phyloP scores from a whole-genome alignment of 768 basidiomycete genomes.

The Inosperma sp. region DNA sequence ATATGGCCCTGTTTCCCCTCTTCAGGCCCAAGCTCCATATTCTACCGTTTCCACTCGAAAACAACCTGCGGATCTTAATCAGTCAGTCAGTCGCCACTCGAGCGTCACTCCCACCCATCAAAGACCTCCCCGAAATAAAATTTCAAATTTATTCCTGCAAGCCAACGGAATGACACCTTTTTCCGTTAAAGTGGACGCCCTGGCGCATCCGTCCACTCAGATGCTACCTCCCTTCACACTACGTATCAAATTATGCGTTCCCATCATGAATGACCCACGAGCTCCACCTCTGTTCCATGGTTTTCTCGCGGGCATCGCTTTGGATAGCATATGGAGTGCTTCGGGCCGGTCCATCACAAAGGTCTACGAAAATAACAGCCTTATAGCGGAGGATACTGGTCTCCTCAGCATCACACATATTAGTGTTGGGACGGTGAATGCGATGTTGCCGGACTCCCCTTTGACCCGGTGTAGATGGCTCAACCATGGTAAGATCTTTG shows the following conservation, averaged over 20 bases:
- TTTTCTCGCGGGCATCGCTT: slow-evolving; percentile 52
- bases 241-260: slow-evolving; percentile 54
- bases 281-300: slow-evolving; percentile 58
- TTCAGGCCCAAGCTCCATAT: slow-evolving; percentile 13
- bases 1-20: slow-evolving; percentile 18
- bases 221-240: slow-evolving; percentile 44
- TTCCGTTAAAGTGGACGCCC: slow-evolving; percentile 53
- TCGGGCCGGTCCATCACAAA: slow-evolving; percentile 61
- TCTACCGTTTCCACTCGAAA: slow-evolving; percentile 16
- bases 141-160: slow-evolving; percentile 47
- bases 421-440: slow-evolving; percentile 47
- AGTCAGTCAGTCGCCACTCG: slow-evolving; percentile 17
- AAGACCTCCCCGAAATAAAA: slow-evolving; percentile 25
- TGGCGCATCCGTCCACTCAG: slow-evolving; percentile 38
- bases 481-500: slow-evolving; percentile 50
- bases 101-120: slow-evolving; percentile 27
- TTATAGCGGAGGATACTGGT: slow-evolving; percentile 50
- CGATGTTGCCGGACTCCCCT: slow-evolving; percentile 61
- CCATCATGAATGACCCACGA: slow-evolving; percentile 49
- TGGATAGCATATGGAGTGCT: slow-evolving; percentile 49
- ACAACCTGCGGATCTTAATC: slow-evolving; percentile 11
- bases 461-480: slow-evolving; percentile 68
- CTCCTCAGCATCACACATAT: slow-evolving; percentile 46
- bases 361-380: slow-evolving; percentile 48
- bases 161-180: slow-evolving; percentile 69